Base-by-base conservation (phyloP, 1,284 basidiomycete species). In the Papiliotrema nemorosa region DNA sequence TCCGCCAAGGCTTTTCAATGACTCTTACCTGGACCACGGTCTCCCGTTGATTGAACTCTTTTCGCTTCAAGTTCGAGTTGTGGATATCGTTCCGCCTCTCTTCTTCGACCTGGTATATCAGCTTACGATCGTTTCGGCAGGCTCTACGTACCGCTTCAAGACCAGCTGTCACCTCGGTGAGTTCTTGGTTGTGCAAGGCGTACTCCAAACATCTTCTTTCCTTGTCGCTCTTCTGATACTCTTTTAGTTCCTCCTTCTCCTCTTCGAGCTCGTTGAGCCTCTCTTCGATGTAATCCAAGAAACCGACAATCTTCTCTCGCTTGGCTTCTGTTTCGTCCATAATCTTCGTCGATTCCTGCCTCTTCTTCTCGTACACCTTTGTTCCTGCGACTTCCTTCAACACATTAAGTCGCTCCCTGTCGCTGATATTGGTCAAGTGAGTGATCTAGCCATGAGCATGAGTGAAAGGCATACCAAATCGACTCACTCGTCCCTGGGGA, bases 341-440 rank as follows among this genome's bases (percentile, higher is more conserved):
- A 71, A 98, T 94, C 49, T 89, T 87, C 26, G 94, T 79, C 12
- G 90, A 94, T 70, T 98, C 94, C 1, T 87, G 66, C 13, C 96
- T 83, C 45, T 94, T 85, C 67, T 96, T 88, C 74, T 98, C 96
- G 71, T 99, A 99, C 1, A 98, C 92, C 64, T 96, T 90, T 0
- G 96, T 98, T 1, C 96, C 96, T 0, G 96, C 96, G 0, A 99
- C 94, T 72, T 99, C 96, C 69, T 99, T 98, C 44, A 99, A 80
- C 16, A 98, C 80, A 1, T 88, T 85, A 3, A 99, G 81, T 2
- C 96, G 84, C 71, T 99, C 94, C 55, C 87, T 84, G 66, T 99
- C 96, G 73, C 96, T 96, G 34, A 94, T 93, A 61, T 98, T 98
- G 5, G 96, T 98, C 16, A 99, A 79, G 27, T 90, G 86, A 0